phyloP scores from a whole-genome alignment of 805 yeast species.

The Metschnikowia colocasiae region DNA sequence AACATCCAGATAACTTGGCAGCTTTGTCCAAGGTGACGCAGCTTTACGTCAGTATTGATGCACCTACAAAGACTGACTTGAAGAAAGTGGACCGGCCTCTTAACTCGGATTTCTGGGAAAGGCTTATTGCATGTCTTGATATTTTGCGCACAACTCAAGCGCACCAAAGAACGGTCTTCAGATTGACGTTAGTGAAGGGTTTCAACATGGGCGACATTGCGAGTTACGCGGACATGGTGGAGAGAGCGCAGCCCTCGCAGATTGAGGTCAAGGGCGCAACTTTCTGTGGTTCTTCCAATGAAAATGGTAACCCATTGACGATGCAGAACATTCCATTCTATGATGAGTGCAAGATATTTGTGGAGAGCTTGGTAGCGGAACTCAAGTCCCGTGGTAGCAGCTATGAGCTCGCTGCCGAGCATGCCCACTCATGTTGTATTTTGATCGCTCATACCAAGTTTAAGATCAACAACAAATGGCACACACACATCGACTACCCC shows the following conservation, averaged over 20 bases:
- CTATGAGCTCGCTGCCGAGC: conserved; percentile 90
- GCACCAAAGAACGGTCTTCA: conserved; percentile 86
- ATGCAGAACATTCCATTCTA: conserved; percentile 96
- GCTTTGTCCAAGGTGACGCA: conserved; percentile 77
- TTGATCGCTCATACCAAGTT: conserved; percentile 75
- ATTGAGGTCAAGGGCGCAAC: conserved; percentile 95
- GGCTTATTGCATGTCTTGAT: conserved; percentile 76
- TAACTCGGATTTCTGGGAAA: conserved; percentile 89
- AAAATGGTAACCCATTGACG: conserved; percentile 83
- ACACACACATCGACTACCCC: conserved; percentile 82
- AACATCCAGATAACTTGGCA: conserved; percentile 82
- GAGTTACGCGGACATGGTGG: conserved; percentile 85
- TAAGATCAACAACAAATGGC: conserved; percentile 70
- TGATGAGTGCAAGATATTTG: conserved; percentile 82
- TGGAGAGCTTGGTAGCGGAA: conserved; percentile 56
- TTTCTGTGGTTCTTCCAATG: conserved; percentile 83
- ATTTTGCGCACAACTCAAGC: conserved; percentile 67
- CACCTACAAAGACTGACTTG: conserved; percentile 78
- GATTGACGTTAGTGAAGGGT: conserved; percentile 87
- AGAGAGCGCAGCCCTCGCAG: conserved; percentile 76
- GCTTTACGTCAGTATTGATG: conserved; percentile 88
- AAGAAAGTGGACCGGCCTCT: conserved; percentile 85
- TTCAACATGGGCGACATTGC: conserved; percentile 79
- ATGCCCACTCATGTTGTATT: conserved; percentile 92
- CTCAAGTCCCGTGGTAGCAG: conserved; percentile 61